phyloP scores from a whole-genome alignment of 768 basidiomycete species.

The Trametes maxima region DNA sequence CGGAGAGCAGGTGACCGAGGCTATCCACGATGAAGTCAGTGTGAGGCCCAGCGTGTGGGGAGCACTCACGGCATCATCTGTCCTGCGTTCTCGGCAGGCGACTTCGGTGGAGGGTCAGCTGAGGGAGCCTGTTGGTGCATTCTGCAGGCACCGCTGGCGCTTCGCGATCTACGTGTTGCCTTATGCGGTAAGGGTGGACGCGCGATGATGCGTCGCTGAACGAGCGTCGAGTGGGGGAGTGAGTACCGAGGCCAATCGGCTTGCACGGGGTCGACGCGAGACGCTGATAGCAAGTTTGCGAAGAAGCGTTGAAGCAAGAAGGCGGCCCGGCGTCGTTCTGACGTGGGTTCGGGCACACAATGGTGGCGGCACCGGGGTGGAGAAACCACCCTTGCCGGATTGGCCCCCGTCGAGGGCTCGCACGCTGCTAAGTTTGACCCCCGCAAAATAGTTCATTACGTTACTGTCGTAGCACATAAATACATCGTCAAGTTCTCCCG shows the following conservation, averaged over 20 bases:
- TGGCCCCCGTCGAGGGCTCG: neutral
- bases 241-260: neutral
- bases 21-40: constrained; percentile 13
- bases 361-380: neutral
- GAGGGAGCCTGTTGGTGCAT: neutral
- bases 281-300: neutral
- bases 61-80: constrained; percentile 9
- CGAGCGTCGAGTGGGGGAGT: neutral
- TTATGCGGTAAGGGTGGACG: neutral
- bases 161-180: constrained; percentile 4
- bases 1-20: constrained; percentile 12
- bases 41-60: neutral
- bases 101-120: neutral
- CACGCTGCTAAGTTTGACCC: neutral
- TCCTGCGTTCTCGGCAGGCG: neutral
- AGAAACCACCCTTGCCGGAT: neutral
- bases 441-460: neutral
- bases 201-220: neutral
- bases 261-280: neutral
- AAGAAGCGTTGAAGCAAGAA: neutral
- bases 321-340: neutral
- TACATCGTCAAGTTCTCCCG: constrained; percentile 3
- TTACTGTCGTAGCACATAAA: constrained; percentile 2
- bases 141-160: neutral
- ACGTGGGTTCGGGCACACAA: neutral